Conservation (phyloP, 805 yeast species). For the Candida anglica region DNA sequence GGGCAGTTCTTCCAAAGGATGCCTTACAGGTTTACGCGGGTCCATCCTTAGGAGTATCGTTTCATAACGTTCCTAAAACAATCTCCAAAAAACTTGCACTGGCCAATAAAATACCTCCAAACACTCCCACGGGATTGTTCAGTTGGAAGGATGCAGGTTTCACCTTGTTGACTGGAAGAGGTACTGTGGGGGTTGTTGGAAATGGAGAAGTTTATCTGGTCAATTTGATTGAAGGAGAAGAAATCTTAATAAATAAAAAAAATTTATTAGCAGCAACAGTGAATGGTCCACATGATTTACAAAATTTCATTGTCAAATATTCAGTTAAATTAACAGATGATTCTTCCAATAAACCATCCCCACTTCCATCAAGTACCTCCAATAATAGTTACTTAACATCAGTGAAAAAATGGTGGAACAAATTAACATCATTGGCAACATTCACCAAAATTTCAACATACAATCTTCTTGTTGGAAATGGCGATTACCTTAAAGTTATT, state of each 20-base stretch:
- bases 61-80: slow-evolving; percentile 34
- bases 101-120: slow-evolving; percentile 14
- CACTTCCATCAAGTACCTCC: neutral
- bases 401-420: neutral
- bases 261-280: slow-evolving; percentile 50
- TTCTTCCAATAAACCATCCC: too few species aligned
- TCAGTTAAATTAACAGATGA: slow-evolving; percentile 9
- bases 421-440: neutral
- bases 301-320: slow-evolving; percentile 31
- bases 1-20: slow-evolving; percentile 51
- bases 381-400: neutral
- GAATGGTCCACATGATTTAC: slow-evolving; percentile 44
- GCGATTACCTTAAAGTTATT: slow-evolving; percentile 43
- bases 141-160: slow-evolving; percentile 38
- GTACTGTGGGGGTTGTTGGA: slow-evolving; percentile 52
- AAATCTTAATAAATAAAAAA: slow-evolving; percentile 41
- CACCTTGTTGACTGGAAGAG: slow-evolving; percentile 52
- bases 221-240: slow-evolving; percentile 42
- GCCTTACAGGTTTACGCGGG: slow-evolving; percentile 54
- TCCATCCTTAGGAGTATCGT: slow-evolving; percentile 40
- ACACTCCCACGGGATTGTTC: slow-evolving; percentile 38
- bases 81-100: slow-evolving; percentile 31
- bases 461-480: slow-evolving; percentile 25
- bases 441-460: slow-evolving; percentile 3
- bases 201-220: slow-evolving; percentile 51